Conservation (phyloP, 441 rosid species). For the Populus hybrid region DNA sequence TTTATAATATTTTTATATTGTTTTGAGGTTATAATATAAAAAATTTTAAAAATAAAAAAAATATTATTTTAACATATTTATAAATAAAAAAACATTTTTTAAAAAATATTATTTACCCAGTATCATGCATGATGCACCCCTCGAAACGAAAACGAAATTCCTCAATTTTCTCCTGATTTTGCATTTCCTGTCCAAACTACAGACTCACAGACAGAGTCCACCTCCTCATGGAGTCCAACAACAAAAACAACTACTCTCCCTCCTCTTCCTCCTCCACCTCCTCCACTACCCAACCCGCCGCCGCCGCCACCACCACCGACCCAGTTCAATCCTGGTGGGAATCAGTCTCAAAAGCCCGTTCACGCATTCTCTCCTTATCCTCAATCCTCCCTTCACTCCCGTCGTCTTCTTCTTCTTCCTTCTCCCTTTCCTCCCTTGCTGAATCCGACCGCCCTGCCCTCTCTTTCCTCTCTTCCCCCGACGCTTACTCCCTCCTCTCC, state of each 20-base stretch:
- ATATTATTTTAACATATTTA: no score
- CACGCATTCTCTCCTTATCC: conserved; percentile 70
- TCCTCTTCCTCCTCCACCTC: conserved; percentile 41
- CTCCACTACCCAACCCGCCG: conserved; percentile 39
- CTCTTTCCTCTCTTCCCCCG: conserved; percentile 64
- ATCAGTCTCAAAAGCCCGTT: conserved; percentile 78
- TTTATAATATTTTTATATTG: no score
- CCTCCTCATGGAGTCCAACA: not conserved
- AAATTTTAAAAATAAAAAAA: no score
- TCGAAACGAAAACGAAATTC: no score
- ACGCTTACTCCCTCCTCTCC: conserved; percentile 58
- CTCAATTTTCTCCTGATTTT: not conserved
- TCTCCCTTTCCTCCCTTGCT: conserved; percentile 63
- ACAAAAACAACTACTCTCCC: not conserved
- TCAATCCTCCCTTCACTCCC: conserved; percentile 43
- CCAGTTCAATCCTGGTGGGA: conserved; percentile 99
- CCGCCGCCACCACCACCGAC: conserved; percentile 36
- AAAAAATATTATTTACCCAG: no score
- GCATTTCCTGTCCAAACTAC: not conserved
- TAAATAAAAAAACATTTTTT: no score
- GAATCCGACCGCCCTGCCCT: conserved; percentile 89
- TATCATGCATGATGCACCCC: no score
- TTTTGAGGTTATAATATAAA: no score
- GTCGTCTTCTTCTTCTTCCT: conserved; percentile 15
- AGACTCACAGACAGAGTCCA: not conserved